These are phyloP conservation scores for Malassezia obtusa DNA, from an alignment of 1,284 basidiomycete genomes.

Conservation along the genomic window DNA sequence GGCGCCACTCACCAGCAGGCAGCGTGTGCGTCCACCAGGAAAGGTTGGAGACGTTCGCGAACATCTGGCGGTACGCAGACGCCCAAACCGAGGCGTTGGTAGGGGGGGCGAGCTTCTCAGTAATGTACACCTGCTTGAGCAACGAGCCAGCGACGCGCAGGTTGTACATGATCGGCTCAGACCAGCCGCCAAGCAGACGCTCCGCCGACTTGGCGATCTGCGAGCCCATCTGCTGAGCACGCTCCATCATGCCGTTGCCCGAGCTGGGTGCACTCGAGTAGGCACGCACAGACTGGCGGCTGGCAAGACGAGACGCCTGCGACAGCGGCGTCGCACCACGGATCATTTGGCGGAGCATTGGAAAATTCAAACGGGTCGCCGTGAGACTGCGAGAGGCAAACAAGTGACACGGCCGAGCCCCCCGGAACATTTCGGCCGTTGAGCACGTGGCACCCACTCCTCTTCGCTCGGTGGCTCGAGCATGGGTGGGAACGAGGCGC, in stretches of 20 bases:
- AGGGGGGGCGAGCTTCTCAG: conserved; percentile 77
- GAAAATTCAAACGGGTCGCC: background rate
- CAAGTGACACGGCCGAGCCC: conserved; percentile 3
- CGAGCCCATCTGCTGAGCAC: conserved; percentile 7
- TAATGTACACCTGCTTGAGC: conserved; percentile 78
- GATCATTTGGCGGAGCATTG: conserved; percentile 13
- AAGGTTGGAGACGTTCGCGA: conserved; percentile 58
- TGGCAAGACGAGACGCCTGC: conserved; percentile 6
- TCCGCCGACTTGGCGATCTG: conserved; percentile 8
- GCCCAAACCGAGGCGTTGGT: conserved; percentile 58
- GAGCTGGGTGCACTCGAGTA: conserved; percentile 4
- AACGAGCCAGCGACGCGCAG: conserved; percentile 67
- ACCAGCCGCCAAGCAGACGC: conserved; percentile 11
- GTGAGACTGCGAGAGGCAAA: background rate
- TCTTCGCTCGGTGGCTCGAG: background rate
- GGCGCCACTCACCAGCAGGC: conserved; percentile 66
- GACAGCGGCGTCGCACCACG: background rate
- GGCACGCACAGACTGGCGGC: background rate
- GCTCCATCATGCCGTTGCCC: conserved; percentile 5
- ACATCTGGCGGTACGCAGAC: conserved; percentile 65
- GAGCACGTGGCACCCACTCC: background rate
- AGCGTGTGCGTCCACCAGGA: conserved; percentile 64
- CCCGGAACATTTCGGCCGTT: background rate
- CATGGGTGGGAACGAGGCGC: background rate
- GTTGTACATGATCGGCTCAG: conserved; percentile 37